These are phyloP conservation scores for Puccinia novopanici DNA, from an alignment of 1,284 basidiomycete species.

Conservation along the genomic window DNA sequence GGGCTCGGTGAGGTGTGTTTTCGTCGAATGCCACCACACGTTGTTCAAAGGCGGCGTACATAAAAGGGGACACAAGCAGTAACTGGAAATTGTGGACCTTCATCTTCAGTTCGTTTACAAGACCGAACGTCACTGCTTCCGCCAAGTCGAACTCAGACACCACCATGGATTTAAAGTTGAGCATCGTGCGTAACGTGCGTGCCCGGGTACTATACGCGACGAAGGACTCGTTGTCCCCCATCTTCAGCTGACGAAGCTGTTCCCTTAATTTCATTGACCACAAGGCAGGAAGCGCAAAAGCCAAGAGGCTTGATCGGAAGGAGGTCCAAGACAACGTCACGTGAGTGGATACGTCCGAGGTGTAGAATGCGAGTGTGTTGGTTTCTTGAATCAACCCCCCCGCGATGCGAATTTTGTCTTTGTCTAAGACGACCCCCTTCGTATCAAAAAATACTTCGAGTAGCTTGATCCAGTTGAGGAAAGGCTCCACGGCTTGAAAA, in stretches of 20 bases:
- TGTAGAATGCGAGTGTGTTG: not conserved
- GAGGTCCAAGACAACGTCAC: not conserved
- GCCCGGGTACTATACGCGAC: conserved; percentile 6
- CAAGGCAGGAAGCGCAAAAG: not conserved
- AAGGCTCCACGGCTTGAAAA: no score
- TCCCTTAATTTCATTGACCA: not conserved
- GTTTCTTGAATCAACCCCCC: not conserved
- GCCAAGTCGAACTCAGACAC: not conserved
- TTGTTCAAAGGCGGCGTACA: not conserved
- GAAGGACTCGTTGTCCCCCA: not conserved
- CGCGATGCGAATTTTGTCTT: no score
- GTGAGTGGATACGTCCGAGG: no score
- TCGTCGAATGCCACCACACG: not conserved
- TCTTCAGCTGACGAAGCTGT: not conserved
- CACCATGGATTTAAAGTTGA: not conserved
- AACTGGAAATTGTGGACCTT: not conserved
- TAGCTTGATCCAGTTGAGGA: no score
- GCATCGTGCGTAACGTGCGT: not conserved
- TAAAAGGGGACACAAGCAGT: not conserved
- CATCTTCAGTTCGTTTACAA: not conserved
- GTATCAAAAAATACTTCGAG: not conserved
- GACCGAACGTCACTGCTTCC: not conserved
- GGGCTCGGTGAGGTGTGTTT: not conserved
- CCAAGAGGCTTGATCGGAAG: not conserved
- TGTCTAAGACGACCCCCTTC: not conserved